Conservation (phyloP, 441 rosid genomes). For the Syzygium malaccense region DNA sequence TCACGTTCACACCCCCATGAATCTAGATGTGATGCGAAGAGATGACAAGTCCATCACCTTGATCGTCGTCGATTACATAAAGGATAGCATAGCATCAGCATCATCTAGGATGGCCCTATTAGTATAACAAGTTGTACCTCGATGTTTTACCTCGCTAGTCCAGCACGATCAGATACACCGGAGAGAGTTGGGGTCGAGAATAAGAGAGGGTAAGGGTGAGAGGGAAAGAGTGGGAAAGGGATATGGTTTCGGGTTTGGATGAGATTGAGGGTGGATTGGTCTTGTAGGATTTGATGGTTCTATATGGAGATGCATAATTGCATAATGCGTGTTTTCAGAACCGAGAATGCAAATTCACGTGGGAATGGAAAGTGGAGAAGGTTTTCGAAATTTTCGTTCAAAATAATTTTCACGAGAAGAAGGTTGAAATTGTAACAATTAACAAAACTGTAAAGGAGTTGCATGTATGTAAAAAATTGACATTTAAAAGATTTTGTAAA, state of each 20-base stretch:
- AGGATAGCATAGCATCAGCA: too few relatives aligned
- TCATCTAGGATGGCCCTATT: too few relatives aligned
- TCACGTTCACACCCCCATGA: too few relatives aligned
- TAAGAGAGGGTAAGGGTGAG: background rate
- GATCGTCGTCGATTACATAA: too few relatives aligned
- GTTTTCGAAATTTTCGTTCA: background rate
- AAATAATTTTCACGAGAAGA: background rate
- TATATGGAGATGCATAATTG: background rate
- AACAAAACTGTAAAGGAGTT: background rate
- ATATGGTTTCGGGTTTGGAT: background rate
- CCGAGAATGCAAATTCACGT: background rate
- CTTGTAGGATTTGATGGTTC: background rate
- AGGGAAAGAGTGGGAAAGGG: background rate
- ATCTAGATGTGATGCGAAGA: too few relatives aligned
- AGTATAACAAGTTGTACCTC: too few relatives aligned
- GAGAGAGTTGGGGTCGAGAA: background rate
- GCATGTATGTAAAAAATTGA: background rate
- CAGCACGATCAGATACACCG: too few relatives aligned
- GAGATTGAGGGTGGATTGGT: background rate
- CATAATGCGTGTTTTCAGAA: background rate
- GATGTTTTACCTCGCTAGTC: too few relatives aligned
- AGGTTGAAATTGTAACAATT: background rate
- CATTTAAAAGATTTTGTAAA: background rate
- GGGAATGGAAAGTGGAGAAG: background rate
- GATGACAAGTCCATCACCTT: too few relatives aligned